Percentiles rank a stretch among this genome's conserved stretches.
These are phyloP conservation scores for Coemansia reversa DNA, from an alignment of 192 early-diverging fungal genomes.

Conservation along the genomic window DNA sequence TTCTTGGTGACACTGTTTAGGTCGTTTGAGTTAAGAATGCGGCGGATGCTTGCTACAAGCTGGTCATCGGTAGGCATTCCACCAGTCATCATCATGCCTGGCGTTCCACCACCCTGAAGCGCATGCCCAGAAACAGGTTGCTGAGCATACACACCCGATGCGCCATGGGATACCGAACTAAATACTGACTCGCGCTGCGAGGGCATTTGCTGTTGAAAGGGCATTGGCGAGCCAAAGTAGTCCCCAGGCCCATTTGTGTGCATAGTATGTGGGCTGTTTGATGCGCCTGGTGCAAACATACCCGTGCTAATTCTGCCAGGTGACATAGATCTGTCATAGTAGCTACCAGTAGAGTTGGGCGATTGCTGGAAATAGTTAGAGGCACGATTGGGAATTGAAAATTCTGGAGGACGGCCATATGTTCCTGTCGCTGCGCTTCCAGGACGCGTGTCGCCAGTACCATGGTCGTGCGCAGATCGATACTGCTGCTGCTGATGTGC, in stretches of 20 bases:
- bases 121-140: conserved; percentile 6
- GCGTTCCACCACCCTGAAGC: conserved; percentile 28
- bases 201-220: conserved; percentile 6
- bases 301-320: neutral
- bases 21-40: conserved; percentile 67
- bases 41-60: conserved; percentile 63
- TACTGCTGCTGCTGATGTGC: conserved; percentile 37
- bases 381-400: conserved; percentile 17
- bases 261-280: conserved; percentile 6
- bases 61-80: conserved; percentile 67
- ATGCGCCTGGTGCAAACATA: neutral
- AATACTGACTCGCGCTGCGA: conserved; percentile 38
- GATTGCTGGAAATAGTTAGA: conserved; percentile 30
- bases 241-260: conserved; percentile 3
- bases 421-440: conserved; percentile 16
- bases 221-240: conserved; percentile 14
- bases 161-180: conserved; percentile 18
- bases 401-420: conserved; percentile 11
- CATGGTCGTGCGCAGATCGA: conserved; percentile 3
- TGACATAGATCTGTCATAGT: conserved; percentile 10
- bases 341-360: conserved; percentile 12
- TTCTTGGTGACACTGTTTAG: conserved; percentile 78
- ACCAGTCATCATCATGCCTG: conserved; percentile 43
- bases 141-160: conserved; percentile 20
- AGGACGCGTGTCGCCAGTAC: conserved; percentile 13